Evolutionary conservation across 2,329 filamentous ascomycete species (phyloP), one percentile per base, ranked within the genome.

Genomic region (Lachnellula hyalina): DNA sequence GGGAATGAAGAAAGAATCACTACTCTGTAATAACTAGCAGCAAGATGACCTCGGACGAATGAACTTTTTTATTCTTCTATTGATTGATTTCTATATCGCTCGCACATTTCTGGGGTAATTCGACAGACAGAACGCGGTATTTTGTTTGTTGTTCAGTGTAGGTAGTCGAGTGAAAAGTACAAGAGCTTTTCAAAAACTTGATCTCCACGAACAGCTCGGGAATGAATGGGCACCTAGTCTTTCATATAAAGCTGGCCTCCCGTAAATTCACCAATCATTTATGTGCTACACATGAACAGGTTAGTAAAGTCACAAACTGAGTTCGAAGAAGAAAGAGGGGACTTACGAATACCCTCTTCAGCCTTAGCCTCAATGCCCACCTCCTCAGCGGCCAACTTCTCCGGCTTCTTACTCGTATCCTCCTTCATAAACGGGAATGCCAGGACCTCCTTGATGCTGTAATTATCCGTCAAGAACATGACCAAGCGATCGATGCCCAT

Each of bases 341-440:
- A 64, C 65, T 60, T 60, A 64, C 63, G 50, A 58, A 83, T 82
- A 56, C 80, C 84, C 70, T 87, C 84, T 59, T 79, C 83, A 32
- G 79, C 74, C 62, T 76, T 67, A 40, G 85, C 79, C 70, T 80
- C 71, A 57, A 87, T 73, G 36, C 77, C 82, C 32, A 77, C 81
- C 53, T 85, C 78, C 73, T 89, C 85, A 2, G 83, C 85, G 12
- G 83, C 83, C 57, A 75, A 70, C 62, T 71, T 71, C 53, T 74
- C 73, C 70, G 77, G 76, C 61, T 73, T 72, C 57, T 72, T 70
- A 38, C 70, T 70, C 61, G 79, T 75, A 67, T 93, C 88, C 49
- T 93, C 89, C 83, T 96, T 96, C 90, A 99, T 96, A 76, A 96
- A 93, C 11, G 94, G 94, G 84, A 99, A 99, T 8, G 93, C 85